Evolutionary conservation across 1,284 basidiomycete species (phyloP), one percentile per base, ranked within the genome.

Genomic region (Cryptococcus maquisensis): DNA sequence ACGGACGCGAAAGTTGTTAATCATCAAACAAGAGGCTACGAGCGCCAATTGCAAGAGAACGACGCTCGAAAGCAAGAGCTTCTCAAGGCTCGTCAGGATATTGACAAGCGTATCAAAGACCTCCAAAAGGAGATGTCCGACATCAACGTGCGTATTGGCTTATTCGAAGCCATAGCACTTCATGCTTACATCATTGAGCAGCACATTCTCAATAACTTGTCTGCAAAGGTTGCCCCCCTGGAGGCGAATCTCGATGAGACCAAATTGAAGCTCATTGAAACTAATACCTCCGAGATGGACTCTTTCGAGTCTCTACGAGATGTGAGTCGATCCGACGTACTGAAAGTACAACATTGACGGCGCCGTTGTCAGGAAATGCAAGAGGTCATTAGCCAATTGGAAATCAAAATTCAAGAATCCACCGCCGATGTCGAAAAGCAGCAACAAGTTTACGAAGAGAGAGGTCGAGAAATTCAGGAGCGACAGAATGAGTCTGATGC

Each of bases 211-310:
- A 41, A 50, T 5, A 49, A 41, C 37, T 23, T 59, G 28, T 15
- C n/a, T 16, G 45, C 52, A 16, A 37, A 49, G 12, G 39, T 60
- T 9, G 32, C 18, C 15, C 47, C 52, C n/a, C 24, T 47, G 6
- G 49, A 56, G 23, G 16, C 4, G 10, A 43, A 56, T 24, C 49
- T 60, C 23, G 57, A 59, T 16, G 36, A 47, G 10, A 55, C 52
- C 12, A 24, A 46, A 23, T 36, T 39, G 15, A 50, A 52, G 28
- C 54, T 59, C 20, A 24, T 47, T 1, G 57, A 59, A 37, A 45
- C 56, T 39, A 42, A 48, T 44, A 53, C 57, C 4, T 51, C 46
- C 8, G 59, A 61, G n/a, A 49, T 61, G 32, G 59, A 57, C 20
- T 38, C 50, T 36, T 38, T 32, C 37, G 59, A 61, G 41, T 45